Evolutionary conservation across 768 basidiomycete genomes (phyloP).

Genomic region (Mycena indigotica): DNA sequence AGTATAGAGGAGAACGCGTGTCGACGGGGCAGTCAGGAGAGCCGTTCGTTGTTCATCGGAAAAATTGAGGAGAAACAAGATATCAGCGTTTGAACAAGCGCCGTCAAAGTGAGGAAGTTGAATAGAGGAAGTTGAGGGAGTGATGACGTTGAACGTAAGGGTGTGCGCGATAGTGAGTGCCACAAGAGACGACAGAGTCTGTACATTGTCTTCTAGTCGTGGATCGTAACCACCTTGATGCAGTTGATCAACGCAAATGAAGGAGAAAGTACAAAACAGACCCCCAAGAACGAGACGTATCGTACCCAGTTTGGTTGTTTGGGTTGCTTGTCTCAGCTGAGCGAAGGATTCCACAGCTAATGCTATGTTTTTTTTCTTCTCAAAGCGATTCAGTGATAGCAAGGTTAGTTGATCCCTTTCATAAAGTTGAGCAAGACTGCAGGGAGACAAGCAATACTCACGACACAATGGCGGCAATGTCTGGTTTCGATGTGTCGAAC

Average conservation of each 20-base stretch:
- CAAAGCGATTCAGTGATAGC: slow-evolving; percentile 91
- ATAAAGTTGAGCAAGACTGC: neutral
- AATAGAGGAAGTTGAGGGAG: slow-evolving; percentile 11
- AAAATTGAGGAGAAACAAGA: slow-evolving; percentile 93
- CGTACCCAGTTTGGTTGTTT: slow-evolving; percentile 33
- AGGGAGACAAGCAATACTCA: slow-evolving; percentile 1
- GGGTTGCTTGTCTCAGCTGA: slow-evolving; percentile 39
- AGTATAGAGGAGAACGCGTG: slow-evolving; percentile 85
- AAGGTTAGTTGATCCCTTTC: slow-evolving; percentile 70
- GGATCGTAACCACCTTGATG: slow-evolving; percentile 85
- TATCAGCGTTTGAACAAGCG: slow-evolving; percentile 49
- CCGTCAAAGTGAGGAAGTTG: slow-evolving; percentile 44
- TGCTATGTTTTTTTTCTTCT: slow-evolving; percentile 88
- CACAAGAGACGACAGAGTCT: slow-evolving; percentile 48
- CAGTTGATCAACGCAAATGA: neutral
- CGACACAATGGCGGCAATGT: slow-evolving; percentile 60
- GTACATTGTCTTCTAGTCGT: slow-evolving; percentile 80
- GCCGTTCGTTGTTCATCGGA: slow-evolving; percentile 81
- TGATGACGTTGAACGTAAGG: slow-evolving; percentile 10
- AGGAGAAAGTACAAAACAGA: neutral
- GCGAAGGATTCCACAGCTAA: slow-evolving; percentile 84
- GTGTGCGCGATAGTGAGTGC: slow-evolving; percentile 1
- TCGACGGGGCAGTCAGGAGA: slow-evolving; percentile 67
- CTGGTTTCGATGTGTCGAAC: slow-evolving; percentile 47
- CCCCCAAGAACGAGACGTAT: slow-evolving; percentile 79